Base-by-base conservation (phyloP, 371 early-diverging fungal genomes). In the Mortierella sp. region DNA sequence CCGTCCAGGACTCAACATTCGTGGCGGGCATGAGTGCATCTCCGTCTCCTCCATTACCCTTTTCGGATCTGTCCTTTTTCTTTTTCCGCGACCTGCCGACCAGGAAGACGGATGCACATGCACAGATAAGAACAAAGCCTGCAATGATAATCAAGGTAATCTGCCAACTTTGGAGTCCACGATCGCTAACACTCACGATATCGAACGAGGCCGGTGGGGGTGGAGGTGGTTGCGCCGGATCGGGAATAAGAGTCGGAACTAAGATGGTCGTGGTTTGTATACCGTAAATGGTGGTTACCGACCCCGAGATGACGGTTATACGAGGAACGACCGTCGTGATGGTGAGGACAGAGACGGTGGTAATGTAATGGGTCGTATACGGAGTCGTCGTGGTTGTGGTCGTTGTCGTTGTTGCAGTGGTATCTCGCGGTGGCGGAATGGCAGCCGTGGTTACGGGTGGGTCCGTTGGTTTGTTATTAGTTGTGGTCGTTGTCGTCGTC, bases 341-440 rank as follows among this genome's bases (percentile, higher is more conserved):
- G 12, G 64, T 70, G 21, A 70, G 17, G 21, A 64, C 17, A 3
- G 71, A 49, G 31, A 64, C 31, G 5, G 71, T 70, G 7, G 64
- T 54, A 34, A 70, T 54, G 24, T 64, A 70, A 0, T 54, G 71
- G 19, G 71, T 69, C 3, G 62, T 51, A 19, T 60, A 60, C 2
- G 61, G 55, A 4, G 68, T 32, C n/a, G 39, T 46, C 1, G 56
- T 21, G 0, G 46, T 50, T 19, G 52, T 27, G 14, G 17, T 37
- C 12, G 14, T 41, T 1, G 53, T 50, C 6, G 23, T 7, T 28
- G 44, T 56, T 26, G 26, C 31, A 23, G 56, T 46, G n/a, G 57
- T 46, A 4, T 24, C 15, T 49, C 52, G 31, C 2, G 50, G 26
- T 17, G 49, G 47, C 7, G 58, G 37, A 8, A 31, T n/a, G n/a